Evolutionary conservation across 441 rosid genomes (phyloP).

Genomic region (Theobroma grandiflorum): DNA sequence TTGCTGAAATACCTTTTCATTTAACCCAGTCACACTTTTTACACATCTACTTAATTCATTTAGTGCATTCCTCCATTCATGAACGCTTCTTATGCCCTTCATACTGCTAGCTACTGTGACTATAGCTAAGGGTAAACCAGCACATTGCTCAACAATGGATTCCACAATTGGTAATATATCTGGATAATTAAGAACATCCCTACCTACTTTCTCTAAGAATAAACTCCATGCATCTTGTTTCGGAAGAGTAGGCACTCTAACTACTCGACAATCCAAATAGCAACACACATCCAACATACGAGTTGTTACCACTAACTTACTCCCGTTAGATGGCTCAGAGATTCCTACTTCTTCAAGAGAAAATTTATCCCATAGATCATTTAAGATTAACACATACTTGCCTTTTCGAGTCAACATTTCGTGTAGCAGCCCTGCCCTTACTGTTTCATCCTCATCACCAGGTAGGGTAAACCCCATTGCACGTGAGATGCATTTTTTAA

Average conservation of each 20-base stretch:
- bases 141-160: too few species aligned
- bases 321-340: constrained; percentile 48
- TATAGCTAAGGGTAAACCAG: too few species aligned
- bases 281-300: constrained; percentile 42
- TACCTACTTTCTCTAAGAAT: constrained; percentile 29
- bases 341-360: constrained; percentile 45
- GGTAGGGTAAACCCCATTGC: not conserved
- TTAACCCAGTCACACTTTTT: not conserved
- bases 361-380: constrained; percentile 56
- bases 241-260: not conserved
- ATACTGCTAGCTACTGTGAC: too few species aligned
- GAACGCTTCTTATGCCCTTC: too few species aligned
- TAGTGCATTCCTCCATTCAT: too few species aligned
- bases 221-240: not conserved
- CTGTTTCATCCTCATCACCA: not conserved
- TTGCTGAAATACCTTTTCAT: not conserved
- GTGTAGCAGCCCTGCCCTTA: not conserved
- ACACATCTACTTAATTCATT: not conserved
- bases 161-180: too few species aligned
- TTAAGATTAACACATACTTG: constrained; percentile 46
- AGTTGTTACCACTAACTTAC: constrained; percentile 51
- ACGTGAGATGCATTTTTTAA: not conserved
- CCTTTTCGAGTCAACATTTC: constrained; percentile 32
- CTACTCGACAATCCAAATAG: constrained; percentile 33
- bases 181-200: not conserved